These are phyloP conservation scores for Calophaca sinica DNA, from an alignment of 306 rosid species.

Conservation along the genomic window DNA sequence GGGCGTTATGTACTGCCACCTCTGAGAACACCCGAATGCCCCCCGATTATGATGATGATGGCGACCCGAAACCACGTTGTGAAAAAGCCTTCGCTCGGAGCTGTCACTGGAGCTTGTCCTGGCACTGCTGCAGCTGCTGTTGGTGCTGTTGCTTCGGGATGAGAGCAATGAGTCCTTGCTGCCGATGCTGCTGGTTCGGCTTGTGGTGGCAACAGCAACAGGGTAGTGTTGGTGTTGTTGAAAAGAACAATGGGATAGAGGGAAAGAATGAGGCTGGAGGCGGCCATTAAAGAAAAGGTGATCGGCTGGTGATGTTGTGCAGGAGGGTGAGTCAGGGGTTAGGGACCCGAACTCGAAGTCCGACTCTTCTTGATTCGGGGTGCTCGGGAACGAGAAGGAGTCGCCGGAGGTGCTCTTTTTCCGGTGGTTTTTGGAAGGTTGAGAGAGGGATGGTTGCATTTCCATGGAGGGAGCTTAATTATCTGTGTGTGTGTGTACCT, in stretches of 20 bases:
- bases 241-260: slow-evolving; percentile 52
- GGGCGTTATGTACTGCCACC: slow-evolving; percentile 86
- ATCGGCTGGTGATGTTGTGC: slow-evolving; percentile 77
- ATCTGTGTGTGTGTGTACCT: background rate
- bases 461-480: slow-evolving; percentile 11
- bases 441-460: background rate
- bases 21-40: slow-evolving; percentile 40
- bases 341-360: slow-evolving; percentile 78
- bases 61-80: background rate
- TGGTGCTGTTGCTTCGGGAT: slow-evolving; percentile 83
- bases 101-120: slow-evolving; percentile 79
- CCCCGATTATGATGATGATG: background rate
- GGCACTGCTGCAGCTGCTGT: slow-evolving; percentile 77
- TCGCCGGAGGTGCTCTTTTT: slow-evolving; percentile 52
- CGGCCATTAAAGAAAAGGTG: slow-evolving; percentile 85
- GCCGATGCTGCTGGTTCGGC: slow-evolving; percentile 68
- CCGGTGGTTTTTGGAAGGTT: slow-evolving; percentile 37
- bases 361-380: slow-evolving; percentile 62
- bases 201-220: slow-evolving; percentile 27
- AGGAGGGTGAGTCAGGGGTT: slow-evolving; percentile 71
- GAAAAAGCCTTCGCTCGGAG: slow-evolving; percentile 54
- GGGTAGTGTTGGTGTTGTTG: slow-evolving; percentile 40
- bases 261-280: slow-evolving; percentile 84
- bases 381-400: slow-evolving; percentile 79
- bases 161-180: slow-evolving; percentile 69